Percentiles rank a stretch among this genome's conserved stretches.
phyloP scores from a whole-genome alignment of 768 basidiomycete genomes.

The Hypholoma sublateritium region DNA sequence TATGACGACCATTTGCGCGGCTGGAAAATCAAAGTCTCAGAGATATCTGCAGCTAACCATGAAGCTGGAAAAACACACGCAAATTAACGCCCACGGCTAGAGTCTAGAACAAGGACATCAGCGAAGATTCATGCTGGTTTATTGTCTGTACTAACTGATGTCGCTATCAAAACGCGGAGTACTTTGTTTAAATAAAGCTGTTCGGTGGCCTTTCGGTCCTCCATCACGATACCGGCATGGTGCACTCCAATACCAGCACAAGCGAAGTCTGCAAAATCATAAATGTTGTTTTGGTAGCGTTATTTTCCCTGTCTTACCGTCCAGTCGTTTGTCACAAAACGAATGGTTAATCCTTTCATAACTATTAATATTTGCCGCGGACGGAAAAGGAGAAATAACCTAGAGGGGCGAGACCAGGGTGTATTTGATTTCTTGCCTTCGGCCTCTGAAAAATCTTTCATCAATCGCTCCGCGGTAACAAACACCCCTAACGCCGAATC shows the following conservation, averaged over 20 bases:
- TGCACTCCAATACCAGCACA: conserved; percentile 82
- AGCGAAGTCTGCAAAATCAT: conserved; percentile 51
- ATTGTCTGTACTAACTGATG: conserved; percentile 58
- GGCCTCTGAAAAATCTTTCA: conserved; percentile 65
- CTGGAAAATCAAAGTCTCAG: conserved; percentile 34
- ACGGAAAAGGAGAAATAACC: conserved; percentile 33
- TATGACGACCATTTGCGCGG: conserved; percentile 91
- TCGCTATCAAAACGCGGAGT: conserved; percentile 73
- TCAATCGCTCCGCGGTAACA: conserved; percentile 73
- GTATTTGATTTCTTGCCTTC: conserved; percentile 45
- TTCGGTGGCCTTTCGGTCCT: conserved; percentile 77
- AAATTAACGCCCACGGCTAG: conserved; percentile 96
- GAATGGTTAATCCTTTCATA: conserved; percentile 48
- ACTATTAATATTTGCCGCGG: neutral
- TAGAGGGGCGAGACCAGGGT: conserved; percentile 68
- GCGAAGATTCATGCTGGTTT: neutral
- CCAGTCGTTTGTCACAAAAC: conserved; percentile 70
- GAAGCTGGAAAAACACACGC: conserved; percentile 48
- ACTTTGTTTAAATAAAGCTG: conserved; percentile 64
- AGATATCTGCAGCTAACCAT: neutral
- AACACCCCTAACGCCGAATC: conserved; percentile 45
- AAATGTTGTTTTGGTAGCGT: neutral
- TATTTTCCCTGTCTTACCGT: conserved; percentile 39
- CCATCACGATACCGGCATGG: conserved; percentile 79
- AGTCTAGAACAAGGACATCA: conserved; percentile 50